Evolutionary conservation across 805 yeast genomes (phyloP).

Genomic region (Starmerella powellii): DNA sequence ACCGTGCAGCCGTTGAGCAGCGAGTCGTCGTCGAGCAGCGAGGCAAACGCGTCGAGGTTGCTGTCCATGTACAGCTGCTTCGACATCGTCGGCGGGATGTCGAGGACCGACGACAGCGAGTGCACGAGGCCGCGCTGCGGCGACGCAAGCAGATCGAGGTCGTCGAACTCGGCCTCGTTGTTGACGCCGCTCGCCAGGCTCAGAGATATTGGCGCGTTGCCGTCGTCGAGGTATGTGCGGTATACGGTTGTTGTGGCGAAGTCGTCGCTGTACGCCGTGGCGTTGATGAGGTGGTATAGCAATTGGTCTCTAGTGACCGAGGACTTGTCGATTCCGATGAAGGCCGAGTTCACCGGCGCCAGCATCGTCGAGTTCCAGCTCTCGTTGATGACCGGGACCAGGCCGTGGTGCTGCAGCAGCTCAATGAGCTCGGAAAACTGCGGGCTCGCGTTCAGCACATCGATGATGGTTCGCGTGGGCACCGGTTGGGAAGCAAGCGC

Average conservation of each 20-base stretch:
- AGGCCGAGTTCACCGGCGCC: conserved; percentile 76
- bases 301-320: conserved; percentile 19
- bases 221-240: conserved; percentile 16
- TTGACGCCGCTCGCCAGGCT: conserved; percentile 16
- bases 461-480: conserved; percentile 36
- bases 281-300: conserved; percentile 29
- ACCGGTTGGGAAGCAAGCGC: conserved; percentile 11
- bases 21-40: conserved; percentile 8
- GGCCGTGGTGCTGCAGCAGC: conserved; percentile 47
- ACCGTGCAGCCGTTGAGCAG: conserved; percentile 3
- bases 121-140: conserved; percentile 24
- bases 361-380: conserved; percentile 54
- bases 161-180: conserved; percentile 17
- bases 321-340: conserved; percentile 28
- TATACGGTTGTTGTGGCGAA: conserved; percentile 7
- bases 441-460: conserved; percentile 51
- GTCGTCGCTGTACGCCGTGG: conserved; percentile 13
- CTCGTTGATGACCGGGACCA: conserved; percentile 49
- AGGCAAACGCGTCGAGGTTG: conserved; percentile 12
- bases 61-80: conserved; percentile 11
- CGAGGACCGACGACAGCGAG: conserved; percentile 15
- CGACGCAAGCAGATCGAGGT: conserved; percentile 21
- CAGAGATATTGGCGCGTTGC: conserved; percentile 16
- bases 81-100: conserved; percentile 17
- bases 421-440: conserved; percentile 55